Evolutionary conservation across 78 protist species (phyloP).

Genomic region (Polysphondylium violaceum): DNA sequence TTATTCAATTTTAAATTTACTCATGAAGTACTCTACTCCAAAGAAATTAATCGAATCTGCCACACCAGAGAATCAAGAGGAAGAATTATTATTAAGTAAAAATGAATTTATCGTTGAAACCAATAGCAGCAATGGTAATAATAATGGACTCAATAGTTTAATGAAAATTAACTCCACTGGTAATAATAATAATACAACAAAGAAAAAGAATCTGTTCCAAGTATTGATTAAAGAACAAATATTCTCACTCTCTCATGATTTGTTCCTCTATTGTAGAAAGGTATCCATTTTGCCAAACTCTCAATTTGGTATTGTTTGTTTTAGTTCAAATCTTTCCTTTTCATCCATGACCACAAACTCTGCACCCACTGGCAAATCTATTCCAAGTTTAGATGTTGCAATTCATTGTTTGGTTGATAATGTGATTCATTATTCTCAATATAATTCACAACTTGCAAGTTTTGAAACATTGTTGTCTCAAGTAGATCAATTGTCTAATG

Average conservation of each 20-base stretch:
- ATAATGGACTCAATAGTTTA: too few relatives aligned
- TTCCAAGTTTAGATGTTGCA: slow-evolving; percentile 39
- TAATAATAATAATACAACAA: too few relatives aligned
- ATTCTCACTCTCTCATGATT: not conserved
- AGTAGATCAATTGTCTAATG: slow-evolving; percentile 23
- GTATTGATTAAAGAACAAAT: slow-evolving; percentile 2
- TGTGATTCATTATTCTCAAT: slow-evolving; percentile 22
- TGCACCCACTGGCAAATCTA: too few relatives aligned
- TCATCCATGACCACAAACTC: not conserved
- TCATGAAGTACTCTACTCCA: slow-evolving; percentile 9
- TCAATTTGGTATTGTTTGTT: slow-evolving; percentile 43
- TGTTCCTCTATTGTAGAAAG: slow-evolving; percentile 53
- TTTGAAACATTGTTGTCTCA: not conserved
- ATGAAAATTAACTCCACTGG: too few relatives aligned
- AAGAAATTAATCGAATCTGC: not conserved
- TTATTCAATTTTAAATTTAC: slow-evolving; percentile 16
- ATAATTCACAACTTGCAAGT: not conserved
- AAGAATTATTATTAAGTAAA: not conserved
- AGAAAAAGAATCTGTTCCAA: slow-evolving; percentile 30
- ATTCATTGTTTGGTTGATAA: slow-evolving; percentile 20
- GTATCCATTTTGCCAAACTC: slow-evolving; percentile 41
- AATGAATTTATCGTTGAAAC: not conserved
- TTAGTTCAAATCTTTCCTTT: slow-evolving; percentile 14
- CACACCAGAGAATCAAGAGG: slow-evolving; percentile 21
- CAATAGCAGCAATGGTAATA: not conserved